phyloP scores from a whole-genome alignment of 2,329 filamentous ascomycete species.

The Geosmithia morbida region DNA sequence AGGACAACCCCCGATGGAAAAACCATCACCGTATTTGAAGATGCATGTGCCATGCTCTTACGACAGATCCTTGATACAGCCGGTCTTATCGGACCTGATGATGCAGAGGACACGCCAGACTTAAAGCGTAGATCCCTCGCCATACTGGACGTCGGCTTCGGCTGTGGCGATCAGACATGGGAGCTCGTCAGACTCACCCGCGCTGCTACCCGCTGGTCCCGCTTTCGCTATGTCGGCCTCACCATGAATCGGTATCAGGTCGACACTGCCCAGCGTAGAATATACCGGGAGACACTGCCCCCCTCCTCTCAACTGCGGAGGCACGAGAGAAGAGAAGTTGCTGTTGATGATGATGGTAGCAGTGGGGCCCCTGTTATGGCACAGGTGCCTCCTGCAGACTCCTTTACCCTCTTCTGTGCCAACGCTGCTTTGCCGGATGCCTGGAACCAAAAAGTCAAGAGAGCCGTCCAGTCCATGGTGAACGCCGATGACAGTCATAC shows the following conservation, averaged over 20 bases:
- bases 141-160: slow-evolving; percentile 40
- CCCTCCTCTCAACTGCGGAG: background rate
- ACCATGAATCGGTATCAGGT: slow-evolving; percentile 33
- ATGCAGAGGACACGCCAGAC: slow-evolving; percentile 1
- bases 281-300: slow-evolving; percentile 8
- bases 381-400: slow-evolving; percentile 3
- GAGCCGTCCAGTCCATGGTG: slow-evolving; percentile 12
- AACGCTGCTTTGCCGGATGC: slow-evolving; percentile 30
- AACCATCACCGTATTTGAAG: slow-evolving; percentile 20
- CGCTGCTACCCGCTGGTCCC: slow-evolving; percentile 6
- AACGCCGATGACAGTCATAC: slow-evolving; percentile 4
- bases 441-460: slow-evolving; percentile 18
- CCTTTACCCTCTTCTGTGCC: slow-evolving; percentile 26
- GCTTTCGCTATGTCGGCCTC: slow-evolving; percentile 35
- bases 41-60: slow-evolving; percentile 34
- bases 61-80: slow-evolving; percentile 28
- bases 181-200: slow-evolving; percentile 20
- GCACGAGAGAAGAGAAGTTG: background rate
- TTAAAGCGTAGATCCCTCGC: slow-evolving; percentile 9
- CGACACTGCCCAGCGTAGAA: slow-evolving; percentile 15
- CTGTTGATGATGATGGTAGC: background rate
- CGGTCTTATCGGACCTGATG: slow-evolving; percentile 15
- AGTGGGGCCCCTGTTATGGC: background rate
- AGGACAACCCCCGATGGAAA: slow-evolving; percentile 16
- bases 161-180: slow-evolving; percentile 42